Conservation (phyloP, 148 eudicot genomes). For the Linanthus parryae region DNA sequence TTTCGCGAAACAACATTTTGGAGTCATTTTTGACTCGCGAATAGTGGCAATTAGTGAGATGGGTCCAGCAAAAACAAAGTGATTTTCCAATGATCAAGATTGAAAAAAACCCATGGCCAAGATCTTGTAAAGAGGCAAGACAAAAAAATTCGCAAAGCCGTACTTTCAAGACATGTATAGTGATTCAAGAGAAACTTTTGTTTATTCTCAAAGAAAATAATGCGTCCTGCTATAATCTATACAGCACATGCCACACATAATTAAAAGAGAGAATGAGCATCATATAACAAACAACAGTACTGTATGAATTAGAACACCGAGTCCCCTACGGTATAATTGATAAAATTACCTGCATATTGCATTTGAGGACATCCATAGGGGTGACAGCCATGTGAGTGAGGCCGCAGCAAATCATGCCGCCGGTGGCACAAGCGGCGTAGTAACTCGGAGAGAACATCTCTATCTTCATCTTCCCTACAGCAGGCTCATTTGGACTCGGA, state of each 20-base stretch:
- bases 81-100: no score
- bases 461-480: constrained; percentile 10
- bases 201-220: neutral
- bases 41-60: neutral
- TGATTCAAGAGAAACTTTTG: neutral
- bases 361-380: constrained; percentile 28
- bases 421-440: constrained; percentile 20
- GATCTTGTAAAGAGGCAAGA: no score
- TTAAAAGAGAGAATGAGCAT: neutral
- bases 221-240: neutral
- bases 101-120: no score
- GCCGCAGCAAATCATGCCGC: constrained; percentile 19
- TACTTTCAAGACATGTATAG: neutral
- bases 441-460: constrained; percentile 15
- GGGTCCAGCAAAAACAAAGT: neutral
- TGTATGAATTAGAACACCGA: no score
- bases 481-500: constrained; percentile 17
- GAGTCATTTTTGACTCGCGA: neutral
- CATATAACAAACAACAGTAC: neutral
- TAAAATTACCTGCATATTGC: constrained; percentile 27
- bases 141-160: no score
- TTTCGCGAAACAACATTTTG: neutral
- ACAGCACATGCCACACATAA: neutral
- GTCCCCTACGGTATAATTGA: neutral
- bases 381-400: constrained; percentile 25